Conservation (phyloP, 345 rosid genomes). For the Eucalyptus melliodora region DNA sequence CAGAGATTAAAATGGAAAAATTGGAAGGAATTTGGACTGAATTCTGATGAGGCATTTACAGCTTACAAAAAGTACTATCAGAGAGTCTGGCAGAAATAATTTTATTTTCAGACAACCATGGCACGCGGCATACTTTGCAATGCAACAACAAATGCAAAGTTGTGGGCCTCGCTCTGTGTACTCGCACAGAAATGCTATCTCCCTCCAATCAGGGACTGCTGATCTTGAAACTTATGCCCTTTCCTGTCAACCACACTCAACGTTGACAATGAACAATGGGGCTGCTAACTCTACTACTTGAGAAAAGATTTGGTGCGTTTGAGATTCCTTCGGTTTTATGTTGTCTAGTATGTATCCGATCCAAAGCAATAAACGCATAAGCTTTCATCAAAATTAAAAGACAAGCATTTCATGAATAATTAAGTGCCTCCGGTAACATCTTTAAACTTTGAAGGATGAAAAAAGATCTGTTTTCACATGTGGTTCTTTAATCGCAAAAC, state of each 20-base stretch:
- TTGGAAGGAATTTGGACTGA: not conserved
- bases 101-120: not conserved
- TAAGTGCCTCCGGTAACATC: not conserved
- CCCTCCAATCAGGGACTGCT: not conserved
- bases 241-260: not conserved
- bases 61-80: not conserved
- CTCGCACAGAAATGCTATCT: not conserved
- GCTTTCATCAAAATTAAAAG: not conserved
- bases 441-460: not conserved
- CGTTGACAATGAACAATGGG: not conserved
- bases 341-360: not conserved
- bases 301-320: not conserved
- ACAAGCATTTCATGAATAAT: not conserved
- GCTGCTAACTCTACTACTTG: not conserved
- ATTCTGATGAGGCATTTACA: not conserved
- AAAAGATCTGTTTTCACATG: not conserved
- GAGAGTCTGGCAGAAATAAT: not conserved
- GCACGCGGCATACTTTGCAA: not conserved
- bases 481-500: not conserved
- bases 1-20: not conserved
- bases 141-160: not conserved
- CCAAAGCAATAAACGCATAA: not conserved
- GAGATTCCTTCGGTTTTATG: not conserved
- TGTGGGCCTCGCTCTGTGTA: not conserved
- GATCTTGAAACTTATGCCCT: not conserved